Evolutionary conservation across 495 filamentous ascomycete genomes (phyloP), one percentile per base, ranked within the genome.

Genomic region (Tuber magnatum): DNA sequence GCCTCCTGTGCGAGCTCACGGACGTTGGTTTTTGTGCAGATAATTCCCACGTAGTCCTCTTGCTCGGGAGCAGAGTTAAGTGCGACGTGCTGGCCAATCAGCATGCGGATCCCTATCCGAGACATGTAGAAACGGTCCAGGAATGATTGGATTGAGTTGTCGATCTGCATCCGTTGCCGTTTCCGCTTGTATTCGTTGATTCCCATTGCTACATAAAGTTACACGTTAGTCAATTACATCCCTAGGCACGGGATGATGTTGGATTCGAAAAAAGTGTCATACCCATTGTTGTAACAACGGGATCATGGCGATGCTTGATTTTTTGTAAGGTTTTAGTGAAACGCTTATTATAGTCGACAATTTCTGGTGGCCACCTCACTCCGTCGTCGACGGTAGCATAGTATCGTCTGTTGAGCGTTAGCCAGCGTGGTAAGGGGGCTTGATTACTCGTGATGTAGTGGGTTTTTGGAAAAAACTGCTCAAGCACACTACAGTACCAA

Each of bases 81-180:
- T 75, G 95, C 96, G 75, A 99, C 95, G 84, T 99, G 95, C 83
- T 99, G 95, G 43, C 95, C 95, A 73, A 99, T 97, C 22, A 99
- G 88, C 95, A 99, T 99, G 76, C 95, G 92, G 73, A 99, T 99
- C 77, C 95, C 95, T 77, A 99, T 99, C n/a, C 95, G 93, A 46
- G 93, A 97, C 95, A 99, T 99, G 86, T 99, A 99, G 83, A 99
- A 99, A 71, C 95, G 92, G 85, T 99, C 95, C 74, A 99, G 90
- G 85, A 99, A 99, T 71, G 91, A 89, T 83, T 99, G 95, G 71
- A 99, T 97, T 73, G 93, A 95, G 74, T 93, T 90, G 85, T 98
- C 95, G 82, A 99, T 99, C 83, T 98, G 96, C 91, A 98, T 94
- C 68, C 95, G 89, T 86, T 99, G 95, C 74, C 93, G 90, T 82